Evolutionary conservation across 345 rosid genomes (phyloP).

Genomic region (Aquilaria malaccensis): DNA sequence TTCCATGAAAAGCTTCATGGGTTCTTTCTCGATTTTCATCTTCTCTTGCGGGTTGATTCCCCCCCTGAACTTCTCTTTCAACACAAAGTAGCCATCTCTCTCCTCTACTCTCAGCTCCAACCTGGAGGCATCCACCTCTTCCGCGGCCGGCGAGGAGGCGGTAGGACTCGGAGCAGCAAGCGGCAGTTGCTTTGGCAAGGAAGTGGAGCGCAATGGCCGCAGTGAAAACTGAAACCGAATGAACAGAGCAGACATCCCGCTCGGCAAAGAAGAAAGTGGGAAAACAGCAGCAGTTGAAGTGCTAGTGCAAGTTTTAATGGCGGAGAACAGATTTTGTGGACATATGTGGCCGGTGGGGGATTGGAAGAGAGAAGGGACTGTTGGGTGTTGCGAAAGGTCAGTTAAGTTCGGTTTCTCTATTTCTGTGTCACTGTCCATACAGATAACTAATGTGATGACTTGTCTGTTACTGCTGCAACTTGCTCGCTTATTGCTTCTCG

Average conservation of each 20-base stretch:
- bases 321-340: slow-evolving; percentile 16
- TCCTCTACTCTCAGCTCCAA: slow-evolving; percentile 81
- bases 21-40: slow-evolving; percentile 77
- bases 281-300: slow-evolving; percentile 3
- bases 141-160: slow-evolving; percentile 15
- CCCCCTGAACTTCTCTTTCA: slow-evolving; percentile 79
- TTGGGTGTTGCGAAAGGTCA: slow-evolving; percentile 56
- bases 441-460: no score
- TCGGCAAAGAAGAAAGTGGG: slow-evolving; percentile 11
- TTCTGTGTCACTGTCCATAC: background rate
- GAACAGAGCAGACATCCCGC: slow-evolving; percentile 40
- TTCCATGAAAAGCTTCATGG: slow-evolving; percentile 81
- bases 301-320: slow-evolving; percentile 3
- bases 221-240: slow-evolving; percentile 36
- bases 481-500: no score
- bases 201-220: slow-evolving; percentile 18
- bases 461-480: no score
- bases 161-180: slow-evolving; percentile 23
- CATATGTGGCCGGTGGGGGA: slow-evolving; percentile 29
- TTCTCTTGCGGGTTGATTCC: slow-evolving; percentile 91
- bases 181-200: slow-evolving; percentile 36
- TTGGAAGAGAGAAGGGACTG: slow-evolving; percentile 24
- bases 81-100: slow-evolving; percentile 61
- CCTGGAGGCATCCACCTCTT: slow-evolving; percentile 43
- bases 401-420: slow-evolving; percentile 1